Base-by-base conservation (phyloP, 208 protist genomes). In the Wallacemonas collosoma region DNA sequence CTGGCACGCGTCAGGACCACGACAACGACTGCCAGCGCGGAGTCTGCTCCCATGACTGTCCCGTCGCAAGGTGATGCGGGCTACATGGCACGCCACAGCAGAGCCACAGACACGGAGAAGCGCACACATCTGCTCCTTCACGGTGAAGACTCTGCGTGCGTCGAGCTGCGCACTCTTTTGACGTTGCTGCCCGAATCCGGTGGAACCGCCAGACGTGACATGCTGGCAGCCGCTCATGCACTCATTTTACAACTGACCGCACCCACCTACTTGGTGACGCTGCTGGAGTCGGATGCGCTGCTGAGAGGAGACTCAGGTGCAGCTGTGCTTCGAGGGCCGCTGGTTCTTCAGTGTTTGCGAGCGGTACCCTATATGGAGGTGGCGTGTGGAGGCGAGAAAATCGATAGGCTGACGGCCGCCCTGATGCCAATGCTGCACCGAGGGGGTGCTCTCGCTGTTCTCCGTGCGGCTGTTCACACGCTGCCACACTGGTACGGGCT, bases 331-430 rank as follows among this genome's bases (percentile, higher is more conserved):
- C 60, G 50, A 35, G 8, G 41, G 40, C 17, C 15, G 60, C 60
- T 56, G 51, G 51, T 56, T 6, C 51, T 56, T 7, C 51, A 26
- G 51, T 56, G 14, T n/a, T n/a, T 26, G 51, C 56, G 17, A 3
- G 17, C 56, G 3, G 9, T 62, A 38, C 45, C 45, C 8, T 50
- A 50, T 12, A 12, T 12, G 12, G 45, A 50, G 45, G 45, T 12
- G 8, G 45, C 0, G 26, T 26, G 26, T 26, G 26, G 26, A 26
- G 26, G 26, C 26, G 26, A 26, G 26, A 26, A 26, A 41, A 48
- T 6, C 15, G 54, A 12, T 1, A 67, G 72, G 54, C 17, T 81
- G 58, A n/a, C 2, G n/a, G 48, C 51, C 14, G 72, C 77, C 55
- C 54, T 74, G 36, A 57, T 56, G 51, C 54, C 43, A 15, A 53